Evolutionary conservation across 805 yeast genomes (phyloP), one percentile per base, ranked within the genome.

Genomic region (Suhomyces tanzawaensis): DNA sequence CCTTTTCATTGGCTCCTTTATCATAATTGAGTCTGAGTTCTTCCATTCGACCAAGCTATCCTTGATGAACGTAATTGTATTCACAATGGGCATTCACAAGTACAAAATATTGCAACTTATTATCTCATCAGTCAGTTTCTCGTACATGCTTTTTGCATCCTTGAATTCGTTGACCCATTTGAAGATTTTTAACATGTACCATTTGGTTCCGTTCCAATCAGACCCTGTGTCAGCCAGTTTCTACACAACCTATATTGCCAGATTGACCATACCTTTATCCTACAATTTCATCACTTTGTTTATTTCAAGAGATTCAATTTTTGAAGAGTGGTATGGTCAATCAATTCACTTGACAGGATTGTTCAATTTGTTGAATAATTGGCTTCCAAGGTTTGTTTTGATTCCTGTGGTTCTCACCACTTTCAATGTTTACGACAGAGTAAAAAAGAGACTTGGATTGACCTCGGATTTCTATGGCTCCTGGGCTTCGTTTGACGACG

Each of bases 261-360:
- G 95, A 45, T 66, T 87, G 55, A 85, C 95, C 0, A 81, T 87
- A 9, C 95, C 95, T 8, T 66, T 87, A 45, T 79, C 86, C 18
- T 87, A 83, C 62, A 87, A 87, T 60, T 87, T 84, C 54, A 58
- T 86, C 40, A 83, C 85, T 35, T 65, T 87, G 37, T 72, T 82
- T 41, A 71, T 78, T 2, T 66, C 74, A 14, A 63, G 81, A 19
- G 40, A 58, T 17, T 69, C 79, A 1, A 64, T 69, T 9, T 87
- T 87, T 58, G 88, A 85, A 53, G 72, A 75, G 33, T 85, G 89
- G 66, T 70, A 83, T 43, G 95, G 93, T 6, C 69, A 76, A 48
- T 82, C 87, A 4, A 82, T 87, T 53, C 82, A 85, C 49, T 62
- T 86, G 46, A 81, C 90, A 8, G 81, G 87, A 3, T 64, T 86